Evolutionary conservation across 352 stramenopile genomes (phyloP), one percentile per base, ranked within the genome.

Genomic region (Phytopythium oedochilum): DNA sequence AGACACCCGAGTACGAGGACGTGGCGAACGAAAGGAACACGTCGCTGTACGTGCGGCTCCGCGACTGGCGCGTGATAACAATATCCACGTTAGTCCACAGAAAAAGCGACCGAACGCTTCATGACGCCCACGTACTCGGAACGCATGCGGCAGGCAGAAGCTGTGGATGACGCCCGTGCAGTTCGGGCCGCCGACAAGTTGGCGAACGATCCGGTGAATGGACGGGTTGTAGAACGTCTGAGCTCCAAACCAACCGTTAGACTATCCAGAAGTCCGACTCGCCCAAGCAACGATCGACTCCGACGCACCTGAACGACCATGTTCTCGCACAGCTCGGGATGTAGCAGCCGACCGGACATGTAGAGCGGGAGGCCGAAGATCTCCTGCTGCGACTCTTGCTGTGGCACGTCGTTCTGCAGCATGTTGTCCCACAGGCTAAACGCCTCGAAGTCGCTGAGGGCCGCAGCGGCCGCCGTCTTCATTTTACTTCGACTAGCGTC

Each of bases 161-260:
- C 64, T 87, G 26, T 73, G 73, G 57, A 93, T 85, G n/a, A 87
- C 62, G 15, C 85, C 82, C 0, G 85, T 92, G 63, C 82, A 89
- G 11, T 78, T 77, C 47, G 78, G 80, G 0, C 82, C 83, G 29
- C 85, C 85, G 11, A 92, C 82, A 1, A 94, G 55, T 49, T 94
- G 85, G 0, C 79, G 80, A 43, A 92, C 62, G 57, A 94, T 92
- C 50, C 90, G 90, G 61, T 92, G 78, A 52, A 94, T 94, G 14
- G 80, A 90, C 23, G 82, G 82, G 40, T 89, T 91, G 66, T 86
- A 94, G 53, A 83, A 94, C 3, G 85, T 83, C 73, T 94, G 60
- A 0, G 5, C 8, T n/a, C n/a, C n/a, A n/a, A n/a, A n/a, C n/a
- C n/a, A n/a, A n/a, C n/a, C n/a, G n/a, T n/a, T n/a, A n/a, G n/a